Evolutionary conservation across 139 green algal species (phyloP), one percentile per base, ranked within the genome.

Genomic region (Picochlorum sp.): DNA sequence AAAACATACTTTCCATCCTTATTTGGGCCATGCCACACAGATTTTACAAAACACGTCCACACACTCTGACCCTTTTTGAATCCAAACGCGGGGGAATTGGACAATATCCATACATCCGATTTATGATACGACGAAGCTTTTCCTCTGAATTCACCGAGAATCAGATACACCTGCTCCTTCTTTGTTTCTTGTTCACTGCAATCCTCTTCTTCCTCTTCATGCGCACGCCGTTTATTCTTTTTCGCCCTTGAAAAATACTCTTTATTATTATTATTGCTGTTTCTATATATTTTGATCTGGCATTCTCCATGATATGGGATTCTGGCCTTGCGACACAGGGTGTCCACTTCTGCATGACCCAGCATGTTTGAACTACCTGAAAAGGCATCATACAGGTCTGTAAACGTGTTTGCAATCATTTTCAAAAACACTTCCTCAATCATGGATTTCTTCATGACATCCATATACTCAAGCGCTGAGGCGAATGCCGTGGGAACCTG

Each of bases 21-120:
- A 72, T 91, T 87, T 10, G 87, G 87, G 0, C 82, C 87, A 70
- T 91, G 83, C 87, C 87, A 95, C 31, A 81, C 63, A 60, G 41
- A 70, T 49, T 62, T 51, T 41, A 63, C 71, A n/a, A 83, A 20
- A 2, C 56, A 34, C 6, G 63, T 8, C 71, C 71, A 85, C 16
- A 30, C 18, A 54, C 47, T 26, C 47, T 26, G n/a, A 54, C n/a
- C 47, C 1, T 54, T 24, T 20, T 24, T 21, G 11, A 20, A 54
- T 13, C 18, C n/a, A 54, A 20, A 54, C 0, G 47, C 1, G 13
- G 81, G 70, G 15, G 67, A n/a, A 60, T 45, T 83, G 63, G 80
- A 78, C 7, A 92, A 6, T 18, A 89, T 55, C 85, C 85, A 91
- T 11, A 91, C 59, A 57, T 90, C 81, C 59, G 83, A 67, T 30